These are phyloP conservation scores for Tetraselmis striata DNA, from an alignment of 139 green algal species.

Conservation along the genomic window DNA sequence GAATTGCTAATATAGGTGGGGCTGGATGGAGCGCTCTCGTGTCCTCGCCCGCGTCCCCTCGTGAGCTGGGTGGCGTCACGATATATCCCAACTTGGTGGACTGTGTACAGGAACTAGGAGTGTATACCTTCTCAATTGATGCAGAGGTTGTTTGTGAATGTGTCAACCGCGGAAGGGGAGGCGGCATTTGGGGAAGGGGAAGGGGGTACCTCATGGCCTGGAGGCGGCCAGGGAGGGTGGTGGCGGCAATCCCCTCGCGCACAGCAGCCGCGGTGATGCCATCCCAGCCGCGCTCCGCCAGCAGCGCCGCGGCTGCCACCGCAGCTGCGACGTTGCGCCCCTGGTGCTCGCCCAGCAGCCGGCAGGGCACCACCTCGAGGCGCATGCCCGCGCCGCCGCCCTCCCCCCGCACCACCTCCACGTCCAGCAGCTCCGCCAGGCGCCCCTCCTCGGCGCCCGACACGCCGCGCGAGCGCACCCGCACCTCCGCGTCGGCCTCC, in stretches of 20 bases:
- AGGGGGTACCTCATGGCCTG: conserved; percentile 28
- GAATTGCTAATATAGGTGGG: too few relatives aligned
- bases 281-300: conserved; percentile 27
- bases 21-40: too few relatives aligned
- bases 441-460: not conserved
- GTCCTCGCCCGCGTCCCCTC: too few relatives aligned
- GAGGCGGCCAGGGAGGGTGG: conserved; percentile 56
- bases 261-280: conserved; percentile 20
- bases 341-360: conserved; percentile 62
- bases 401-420: not conserved
- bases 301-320: conserved; percentile 34
- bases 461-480: conserved; percentile 15
- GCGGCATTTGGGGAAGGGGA: too few relatives aligned
- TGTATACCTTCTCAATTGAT: too few relatives aligned
- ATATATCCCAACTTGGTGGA: too few relatives aligned
- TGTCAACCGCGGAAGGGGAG: too few relatives aligned
- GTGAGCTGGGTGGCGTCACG: too few relatives aligned
- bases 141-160: too few relatives aligned
- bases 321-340: conserved; percentile 57
- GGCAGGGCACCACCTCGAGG: conserved; percentile 19
- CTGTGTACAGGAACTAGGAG: too few relatives aligned
- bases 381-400: not conserved
- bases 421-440: conserved; percentile 1
- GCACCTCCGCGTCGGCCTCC: conserved; percentile 14
- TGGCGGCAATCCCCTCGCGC: conserved; percentile 28